Percentiles rank a stretch among this genome's conserved stretches.
Evolutionary conservation across 345 rosid genomes (phyloP).

Genomic region (Gossypioides kirkii): DNA sequence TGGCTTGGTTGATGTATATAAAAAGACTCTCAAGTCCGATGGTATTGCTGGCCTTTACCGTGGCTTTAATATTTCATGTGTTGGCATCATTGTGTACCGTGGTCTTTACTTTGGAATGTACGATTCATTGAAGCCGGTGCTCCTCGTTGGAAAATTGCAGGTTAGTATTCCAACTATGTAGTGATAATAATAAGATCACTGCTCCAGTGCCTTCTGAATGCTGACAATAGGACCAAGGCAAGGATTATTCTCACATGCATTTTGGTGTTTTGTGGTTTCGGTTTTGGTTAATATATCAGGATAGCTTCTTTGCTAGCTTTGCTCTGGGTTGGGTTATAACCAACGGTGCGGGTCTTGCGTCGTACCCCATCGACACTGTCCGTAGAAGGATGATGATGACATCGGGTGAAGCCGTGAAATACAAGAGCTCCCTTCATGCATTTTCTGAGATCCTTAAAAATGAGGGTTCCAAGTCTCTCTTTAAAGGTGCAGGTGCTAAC

Average conservation of each 20-base stretch:
- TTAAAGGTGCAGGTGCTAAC: conserved; percentile 51
- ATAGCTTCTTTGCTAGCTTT: conserved; percentile 31
- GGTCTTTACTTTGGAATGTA: conserved; percentile 49
- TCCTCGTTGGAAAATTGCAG: conserved; percentile 32
- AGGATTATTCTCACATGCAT: not conserved
- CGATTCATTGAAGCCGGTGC: conserved; percentile 43
- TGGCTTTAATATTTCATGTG: conserved; percentile 38
- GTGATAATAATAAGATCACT: not conserved
- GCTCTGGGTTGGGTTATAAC: conserved; percentile 40
- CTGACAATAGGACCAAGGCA: not conserved
- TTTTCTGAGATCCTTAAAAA: conserved; percentile 39
- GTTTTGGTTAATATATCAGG: conserved; percentile 24
- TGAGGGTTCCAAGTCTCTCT: conserved; percentile 39
- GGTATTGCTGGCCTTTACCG: conserved; percentile 44
- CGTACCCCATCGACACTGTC: conserved; percentile 26
- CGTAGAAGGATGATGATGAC: not conserved
- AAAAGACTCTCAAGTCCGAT: conserved; percentile 32
- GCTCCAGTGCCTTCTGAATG: not conserved
- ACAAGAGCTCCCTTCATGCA: conserved; percentile 32
- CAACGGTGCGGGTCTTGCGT: conserved; percentile 45
- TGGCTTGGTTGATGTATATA: conserved; percentile 41
- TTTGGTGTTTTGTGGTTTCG: not conserved
- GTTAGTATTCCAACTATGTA: conserved; percentile 6
- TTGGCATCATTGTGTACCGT: conserved; percentile 38
- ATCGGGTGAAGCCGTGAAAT: conserved; percentile 8